A percentile compares a stretch with the other conserved stretches of the same genome.
Conservation (phyloP, 169 alveolate genomes). For the Plasmodium reichenowi region DNA sequence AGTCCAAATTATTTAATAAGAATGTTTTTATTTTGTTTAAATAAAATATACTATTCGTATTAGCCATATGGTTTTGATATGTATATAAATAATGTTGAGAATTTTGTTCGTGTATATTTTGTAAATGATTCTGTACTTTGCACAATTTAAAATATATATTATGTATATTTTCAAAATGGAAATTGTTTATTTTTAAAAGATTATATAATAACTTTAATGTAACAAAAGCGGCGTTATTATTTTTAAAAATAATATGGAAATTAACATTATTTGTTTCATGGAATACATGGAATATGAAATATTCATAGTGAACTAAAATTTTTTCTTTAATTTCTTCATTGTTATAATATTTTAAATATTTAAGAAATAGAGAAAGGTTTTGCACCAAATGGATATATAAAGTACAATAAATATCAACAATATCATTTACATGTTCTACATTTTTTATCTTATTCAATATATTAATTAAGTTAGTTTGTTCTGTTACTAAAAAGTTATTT, state of each 20-base stretch:
- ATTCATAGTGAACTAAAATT: conserved; percentile 40
- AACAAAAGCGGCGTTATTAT: conserved; percentile 22
- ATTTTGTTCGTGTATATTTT: conserved; percentile 6
- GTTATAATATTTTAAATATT: conserved; percentile 30
- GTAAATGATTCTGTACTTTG: conserved; percentile 8
- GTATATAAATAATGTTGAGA: background rate
- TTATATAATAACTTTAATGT: conserved; percentile 40
- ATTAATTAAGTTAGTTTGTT: background rate
- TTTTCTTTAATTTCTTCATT: conserved; percentile 46
- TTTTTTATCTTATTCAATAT: conserved; percentile 14
- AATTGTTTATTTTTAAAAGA: conserved; percentile 40
- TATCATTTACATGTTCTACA: background rate
- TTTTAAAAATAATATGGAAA: conserved; percentile 39
- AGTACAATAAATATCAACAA: conserved; percentile 7
- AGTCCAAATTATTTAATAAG: conserved; percentile 33
- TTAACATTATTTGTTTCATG: conserved; percentile 31
- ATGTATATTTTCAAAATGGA: conserved; percentile 35
- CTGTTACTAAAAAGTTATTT: background rate
- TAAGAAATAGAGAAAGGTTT: conserved; percentile 24
- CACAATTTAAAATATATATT: conserved; percentile 52
- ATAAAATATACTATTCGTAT: conserved; percentile 8
- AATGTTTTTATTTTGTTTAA: conserved; percentile 54
- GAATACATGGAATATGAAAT: conserved; percentile 30
- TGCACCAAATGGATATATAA: conserved; percentile 22
- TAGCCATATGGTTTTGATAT: conserved; percentile 13